Evolutionary conservation across 805 yeast species (phyloP).

Genomic region (Yamadazyma nakazawae): DNA sequence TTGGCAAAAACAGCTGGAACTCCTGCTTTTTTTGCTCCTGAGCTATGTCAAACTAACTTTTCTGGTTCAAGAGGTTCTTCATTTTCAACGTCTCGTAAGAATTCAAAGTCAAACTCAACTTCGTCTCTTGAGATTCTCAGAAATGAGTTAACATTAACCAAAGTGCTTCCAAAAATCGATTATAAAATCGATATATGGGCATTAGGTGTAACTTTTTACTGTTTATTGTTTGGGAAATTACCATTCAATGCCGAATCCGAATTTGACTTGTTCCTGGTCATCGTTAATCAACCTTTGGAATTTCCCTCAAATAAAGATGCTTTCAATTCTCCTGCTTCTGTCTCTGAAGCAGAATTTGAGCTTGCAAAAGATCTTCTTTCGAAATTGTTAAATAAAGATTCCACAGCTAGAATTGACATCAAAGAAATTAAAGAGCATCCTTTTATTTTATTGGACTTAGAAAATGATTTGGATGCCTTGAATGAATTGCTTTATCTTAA

Average conservation of each 20-base stretch:
- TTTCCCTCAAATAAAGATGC: constrained; percentile 47
- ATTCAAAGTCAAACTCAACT: constrained; percentile 14
- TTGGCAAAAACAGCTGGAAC: constrained; percentile 96
- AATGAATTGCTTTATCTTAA: constrained; percentile 37
- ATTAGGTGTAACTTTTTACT: constrained; percentile 84
- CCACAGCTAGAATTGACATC: constrained; percentile 63
- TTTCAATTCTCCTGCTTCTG: constrained; percentile 38
- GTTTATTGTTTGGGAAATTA: constrained; percentile 79
- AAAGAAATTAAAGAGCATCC: constrained; percentile 73
- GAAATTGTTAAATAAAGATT: constrained; percentile 66
- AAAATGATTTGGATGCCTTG: constrained; percentile 31
- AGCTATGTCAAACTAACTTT: constrained; percentile 66
- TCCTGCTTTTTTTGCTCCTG: constrained; percentile 96
- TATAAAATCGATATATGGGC: constrained; percentile 97
- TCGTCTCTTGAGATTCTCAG: constrained; percentile 21
- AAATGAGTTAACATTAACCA: constrained; percentile 19
- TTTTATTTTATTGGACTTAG: constrained; percentile 47
- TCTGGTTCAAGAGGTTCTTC: constrained; percentile 13
- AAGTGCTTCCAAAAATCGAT: constrained; percentile 52
- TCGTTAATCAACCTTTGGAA: constrained; percentile 56
- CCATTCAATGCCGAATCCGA: constrained; percentile 90
- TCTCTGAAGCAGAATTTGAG: constrained; percentile 41
- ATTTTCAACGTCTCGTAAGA: neutral
- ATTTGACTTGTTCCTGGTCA: constrained; percentile 79
- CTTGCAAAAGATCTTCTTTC: constrained; percentile 57